Conservation (phyloP, 1,139 yeast species). For the Zygosaccharomyces sapae region DNA sequence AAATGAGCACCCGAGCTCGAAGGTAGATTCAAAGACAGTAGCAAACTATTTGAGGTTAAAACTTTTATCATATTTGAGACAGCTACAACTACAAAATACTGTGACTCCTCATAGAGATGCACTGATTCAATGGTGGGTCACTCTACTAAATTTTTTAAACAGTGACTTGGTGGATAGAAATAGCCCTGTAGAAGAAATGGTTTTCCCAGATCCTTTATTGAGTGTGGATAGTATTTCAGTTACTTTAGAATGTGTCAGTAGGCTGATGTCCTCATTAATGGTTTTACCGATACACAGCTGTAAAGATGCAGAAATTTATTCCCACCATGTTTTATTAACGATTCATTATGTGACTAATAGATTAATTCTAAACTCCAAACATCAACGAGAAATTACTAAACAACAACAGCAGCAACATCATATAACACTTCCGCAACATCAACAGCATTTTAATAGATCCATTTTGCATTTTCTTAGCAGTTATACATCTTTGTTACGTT, state of each 20-base stretch:
- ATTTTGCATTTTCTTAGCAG: conserved; percentile 18
- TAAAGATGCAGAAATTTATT: conserved; percentile 25
- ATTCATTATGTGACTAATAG: conserved; percentile 29
- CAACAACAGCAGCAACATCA: conserved; percentile 3
- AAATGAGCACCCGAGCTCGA: background rate
- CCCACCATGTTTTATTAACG: conserved; percentile 30
- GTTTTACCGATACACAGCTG: conserved; percentile 16
- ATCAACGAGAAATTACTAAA: conserved; percentile 7
- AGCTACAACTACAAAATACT: conserved; percentile 10
- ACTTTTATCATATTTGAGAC: conserved; percentile 25
- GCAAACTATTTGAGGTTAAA: conserved; percentile 26
- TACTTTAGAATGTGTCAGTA: conserved; percentile 30
- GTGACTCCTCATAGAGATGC: conserved; percentile 18
- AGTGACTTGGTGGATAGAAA: conserved; percentile 15
- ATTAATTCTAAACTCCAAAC: conserved; percentile 26
- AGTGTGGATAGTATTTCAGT: conserved; percentile 26
- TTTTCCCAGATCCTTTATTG: conserved; percentile 11
- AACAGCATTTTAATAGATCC: conserved; percentile 3
- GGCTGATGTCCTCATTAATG: conserved; percentile 26
- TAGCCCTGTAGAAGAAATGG: background rate
- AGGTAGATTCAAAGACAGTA: conserved; percentile 13
- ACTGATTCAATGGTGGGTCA: conserved; percentile 35
- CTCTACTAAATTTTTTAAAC: conserved; percentile 27
- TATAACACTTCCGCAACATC: conserved; percentile 4
- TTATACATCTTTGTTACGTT: conserved; percentile 25